Percentiles rank a stretch among this genome's conserved stretches.
Conservation (phyloP, 805 yeast genomes). For the Zygoascus biomembranicola region DNA sequence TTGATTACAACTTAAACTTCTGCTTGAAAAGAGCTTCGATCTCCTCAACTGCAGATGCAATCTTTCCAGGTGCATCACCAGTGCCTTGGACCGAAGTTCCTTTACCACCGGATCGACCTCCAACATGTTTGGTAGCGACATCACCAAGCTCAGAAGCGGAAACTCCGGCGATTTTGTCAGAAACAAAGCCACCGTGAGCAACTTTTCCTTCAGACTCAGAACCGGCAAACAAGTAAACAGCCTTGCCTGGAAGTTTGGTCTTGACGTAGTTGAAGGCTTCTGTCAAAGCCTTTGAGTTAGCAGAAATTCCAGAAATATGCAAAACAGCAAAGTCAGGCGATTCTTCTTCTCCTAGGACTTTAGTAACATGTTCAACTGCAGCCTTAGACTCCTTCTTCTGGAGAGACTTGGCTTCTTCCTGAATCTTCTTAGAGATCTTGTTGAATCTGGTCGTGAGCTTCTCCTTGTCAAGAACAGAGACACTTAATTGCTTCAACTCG, state of each 20-base stretch:
- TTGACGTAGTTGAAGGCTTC: conserved; percentile 85
- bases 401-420: conserved; percentile 78
- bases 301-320: conserved; percentile 54
- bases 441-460: conserved; percentile 64
- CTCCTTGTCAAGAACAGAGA: conserved; percentile 75
- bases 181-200: conserved; percentile 91
- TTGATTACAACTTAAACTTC: conserved; percentile 5
- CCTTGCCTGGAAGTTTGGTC: conserved; percentile 63
- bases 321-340: conserved; percentile 55
- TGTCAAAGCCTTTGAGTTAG: conserved; percentile 88
- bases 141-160: conserved; percentile 64
- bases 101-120: conserved; percentile 98
- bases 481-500: conserved; percentile 67
- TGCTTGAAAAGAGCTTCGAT: conserved; percentile 45
- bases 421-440: conserved; percentile 74
- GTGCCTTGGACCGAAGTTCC: conserved; percentile 95
- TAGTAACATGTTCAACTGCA: conserved; percentile 67
- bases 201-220: conserved; percentile 56
- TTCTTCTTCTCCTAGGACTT: conserved; percentile 52
- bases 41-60: conserved; percentile 65
- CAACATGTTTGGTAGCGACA: conserved; percentile 63
- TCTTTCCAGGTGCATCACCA: conserved; percentile 72
- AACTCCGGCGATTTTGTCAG: conserved; percentile 61
- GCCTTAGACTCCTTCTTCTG: conserved; percentile 84
- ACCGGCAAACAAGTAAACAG: conserved; percentile 64